phyloP scores from a whole-genome alignment of 306 rosid species.

The Leucaena leucocephala region DNA sequence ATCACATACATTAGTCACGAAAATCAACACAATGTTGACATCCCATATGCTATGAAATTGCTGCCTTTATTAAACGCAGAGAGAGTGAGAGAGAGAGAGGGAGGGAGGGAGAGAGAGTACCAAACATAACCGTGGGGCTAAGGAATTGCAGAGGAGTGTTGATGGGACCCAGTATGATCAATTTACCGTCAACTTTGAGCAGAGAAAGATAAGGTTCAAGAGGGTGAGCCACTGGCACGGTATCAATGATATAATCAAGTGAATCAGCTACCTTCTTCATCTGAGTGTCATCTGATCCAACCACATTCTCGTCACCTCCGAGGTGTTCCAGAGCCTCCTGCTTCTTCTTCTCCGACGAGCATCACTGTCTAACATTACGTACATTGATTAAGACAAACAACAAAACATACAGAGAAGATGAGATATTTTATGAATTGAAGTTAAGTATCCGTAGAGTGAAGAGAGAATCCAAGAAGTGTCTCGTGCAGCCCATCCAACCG shows the following conservation, averaged over 20 bases:
- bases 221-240: constrained; percentile 80
- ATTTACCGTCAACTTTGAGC: constrained; percentile 76
- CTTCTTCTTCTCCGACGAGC: constrained; percentile 86
- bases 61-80: constrained; percentile 24
- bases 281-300: constrained; percentile 62
- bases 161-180: constrained; percentile 86
- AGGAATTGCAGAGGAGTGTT: constrained; percentile 77
- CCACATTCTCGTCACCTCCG: constrained; percentile 77
- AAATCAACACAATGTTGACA: neutral
- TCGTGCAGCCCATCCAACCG: constrained; percentile 80
- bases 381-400: no score
- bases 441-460: no score
- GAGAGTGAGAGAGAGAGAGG: neutral
- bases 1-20: neutral
- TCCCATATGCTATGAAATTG: no score
- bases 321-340: constrained; percentile 73
- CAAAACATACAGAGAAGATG: no score
- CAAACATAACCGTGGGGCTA: constrained; percentile 79
- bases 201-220: constrained; percentile 87
- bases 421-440: no score
- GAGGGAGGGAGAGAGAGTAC: no score
- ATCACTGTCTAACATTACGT: no score
- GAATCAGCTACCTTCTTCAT: constrained; percentile 78
- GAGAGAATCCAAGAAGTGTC: constrained; percentile 91
- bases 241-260: constrained; percentile 79